A percentile compares a stretch with the other conserved stretches of the same genome.
Conservation (phyloP, 352 stramenopile genomes). For the Globisporangium solare region DNA sequence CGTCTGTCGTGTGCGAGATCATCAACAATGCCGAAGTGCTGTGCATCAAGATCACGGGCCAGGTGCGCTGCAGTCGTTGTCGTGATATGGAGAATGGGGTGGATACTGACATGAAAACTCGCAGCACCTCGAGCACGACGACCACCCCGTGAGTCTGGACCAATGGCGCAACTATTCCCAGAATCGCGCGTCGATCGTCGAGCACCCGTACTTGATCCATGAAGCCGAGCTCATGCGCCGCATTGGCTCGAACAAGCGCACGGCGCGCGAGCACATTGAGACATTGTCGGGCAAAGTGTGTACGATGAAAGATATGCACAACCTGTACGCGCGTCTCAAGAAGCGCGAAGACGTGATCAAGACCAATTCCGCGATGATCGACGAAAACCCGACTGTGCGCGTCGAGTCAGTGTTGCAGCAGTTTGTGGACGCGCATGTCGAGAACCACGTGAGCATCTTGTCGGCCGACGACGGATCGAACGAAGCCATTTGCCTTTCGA, state of each 20-base stretch:
- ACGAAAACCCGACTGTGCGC: constrained; percentile 19
- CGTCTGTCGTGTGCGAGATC: constrained; percentile 48
- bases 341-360: constrained; percentile 54
- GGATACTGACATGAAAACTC: background rate
- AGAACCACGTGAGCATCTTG: constrained; percentile 75
- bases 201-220: constrained; percentile 67
- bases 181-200: constrained; percentile 64
- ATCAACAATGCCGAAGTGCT: constrained; percentile 45
- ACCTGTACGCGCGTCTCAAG: constrained; percentile 58
- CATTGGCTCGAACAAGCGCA: constrained; percentile 66
- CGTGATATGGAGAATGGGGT: background rate
- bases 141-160: constrained; percentile 56
- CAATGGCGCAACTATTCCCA: constrained; percentile 79
- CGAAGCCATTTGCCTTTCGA: constrained; percentile 69
- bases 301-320: constrained; percentile 83
- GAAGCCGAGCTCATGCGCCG: constrained; percentile 69
- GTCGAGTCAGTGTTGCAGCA: constrained; percentile 57
- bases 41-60: constrained; percentile 59
- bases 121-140: constrained; percentile 56
- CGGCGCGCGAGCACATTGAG: constrained; percentile 56
- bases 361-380: constrained; percentile 27
- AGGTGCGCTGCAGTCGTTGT: constrained; percentile 7
- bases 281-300: constrained; percentile 60
- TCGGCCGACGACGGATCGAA: constrained; percentile 67
- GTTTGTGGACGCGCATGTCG: constrained; percentile 64